Evolutionary conservation across 179 eudicot genomes (phyloP), one percentile per base, ranked within the genome.

Genomic region (Spergularia azorica): DNA sequence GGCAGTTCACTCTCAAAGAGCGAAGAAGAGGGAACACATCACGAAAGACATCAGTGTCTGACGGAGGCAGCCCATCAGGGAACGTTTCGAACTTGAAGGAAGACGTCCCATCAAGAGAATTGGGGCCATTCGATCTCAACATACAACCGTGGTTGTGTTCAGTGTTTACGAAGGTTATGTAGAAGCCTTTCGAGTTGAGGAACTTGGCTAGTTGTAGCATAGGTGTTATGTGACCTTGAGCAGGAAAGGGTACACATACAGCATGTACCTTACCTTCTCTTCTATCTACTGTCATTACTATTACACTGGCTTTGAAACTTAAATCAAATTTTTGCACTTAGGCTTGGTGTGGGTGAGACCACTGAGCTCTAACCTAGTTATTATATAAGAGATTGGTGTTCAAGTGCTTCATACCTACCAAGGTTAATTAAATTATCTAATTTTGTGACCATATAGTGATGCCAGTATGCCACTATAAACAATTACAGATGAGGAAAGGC

Each of bases 151-250:
- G 73, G 50, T 70, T 70, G 60, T 70, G 73, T 36, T 54, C 21
- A 3, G 73, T 70, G 73, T 70, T 70, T 10, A 70, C 61, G 26
- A 70, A 70, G 61, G 61, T 70, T 70, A 70, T 55, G 62, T 70
- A 36, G 14, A 70, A 7, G 48, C 73, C 73, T 54, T 70, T 70
- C 2, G 73, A 70, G 50, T 70, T 70, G 13, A 70, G 73, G 48
- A 55, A 54, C 73, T 70, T 70, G 46, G 73, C 73, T 54, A 70
- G 50, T 55, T 70, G 73, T 70, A 70, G 21, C 73, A 70, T 70
- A 16, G 73, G 73, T 54, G 73, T 70, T 21, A 70, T 70, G 62
- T 70, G 73, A 48, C 73, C 73, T 70, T 70, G 73, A 54, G 73
- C 73, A 26, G 73, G 62, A 15, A 70, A 70, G 2, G 73, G 73